Evolutionary conservation across 192 early-diverging fungal species (phyloP).

Genomic region (Ramicandelaber brevisporus): DNA sequence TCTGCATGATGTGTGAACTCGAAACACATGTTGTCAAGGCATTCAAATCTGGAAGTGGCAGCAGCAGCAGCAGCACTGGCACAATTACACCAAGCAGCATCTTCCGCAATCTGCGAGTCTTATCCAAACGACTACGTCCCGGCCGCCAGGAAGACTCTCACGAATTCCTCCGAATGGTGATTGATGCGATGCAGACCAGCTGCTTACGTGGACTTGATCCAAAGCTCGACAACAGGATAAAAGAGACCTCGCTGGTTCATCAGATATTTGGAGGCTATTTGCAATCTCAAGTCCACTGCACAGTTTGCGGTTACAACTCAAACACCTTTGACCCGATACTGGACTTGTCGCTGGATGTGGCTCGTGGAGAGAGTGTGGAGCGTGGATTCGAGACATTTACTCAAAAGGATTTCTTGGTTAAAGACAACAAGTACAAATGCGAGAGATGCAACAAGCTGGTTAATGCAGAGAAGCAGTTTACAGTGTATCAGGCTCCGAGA

Average conservation of each 20-base stretch:
- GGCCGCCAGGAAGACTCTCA: slow-evolving; percentile 79
- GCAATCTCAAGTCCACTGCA: slow-evolving; percentile 51
- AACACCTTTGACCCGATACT: slow-evolving; percentile 51
- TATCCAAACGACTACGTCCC: slow-evolving; percentile 48
- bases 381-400: slow-evolving; percentile 45
- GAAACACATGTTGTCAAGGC: slow-evolving; percentile 34
- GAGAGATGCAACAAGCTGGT: slow-evolving; percentile 51
- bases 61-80: slow-evolving; percentile 7
- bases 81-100: slow-evolving; percentile 39
- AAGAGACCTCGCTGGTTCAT: slow-evolving; percentile 48
- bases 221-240: slow-evolving; percentile 37
- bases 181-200: slow-evolving; percentile 43
- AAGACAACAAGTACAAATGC: slow-evolving; percentile 54
- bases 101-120: slow-evolving; percentile 30
- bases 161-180: slow-evolving; percentile 48
- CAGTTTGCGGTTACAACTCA: slow-evolving; percentile 39
- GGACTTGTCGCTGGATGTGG: slow-evolving; percentile 57
- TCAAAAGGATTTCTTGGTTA: slow-evolving; percentile 32
- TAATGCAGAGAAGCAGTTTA: slow-evolving; percentile 57
- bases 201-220: slow-evolving; percentile 25
- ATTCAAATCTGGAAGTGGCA: slow-evolving; percentile 11
- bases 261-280: slow-evolving; percentile 66
- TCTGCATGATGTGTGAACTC: slow-evolving; percentile 50
- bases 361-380: slow-evolving; percentile 27
- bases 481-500: slow-evolving; percentile 40